Evolutionary conservation across 768 basidiomycete species (phyloP), one percentile per base, ranked within the genome.

Genomic region (Trametes gibbosa): DNA sequence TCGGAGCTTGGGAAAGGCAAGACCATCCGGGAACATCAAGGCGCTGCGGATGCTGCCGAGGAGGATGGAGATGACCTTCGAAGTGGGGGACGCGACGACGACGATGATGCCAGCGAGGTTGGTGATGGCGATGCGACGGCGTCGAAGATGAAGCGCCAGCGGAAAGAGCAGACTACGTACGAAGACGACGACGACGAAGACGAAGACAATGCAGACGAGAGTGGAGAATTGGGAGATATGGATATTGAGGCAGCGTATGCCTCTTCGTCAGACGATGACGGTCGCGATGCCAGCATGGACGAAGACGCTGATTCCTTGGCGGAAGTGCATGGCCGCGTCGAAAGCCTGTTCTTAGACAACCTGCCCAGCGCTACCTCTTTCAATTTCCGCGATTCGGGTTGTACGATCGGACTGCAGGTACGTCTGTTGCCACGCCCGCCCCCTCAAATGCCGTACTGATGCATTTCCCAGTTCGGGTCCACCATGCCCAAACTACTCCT

Each of bases 401-500:
- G 92, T 69, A 84, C 81, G 45, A 90, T 98, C 70, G 83, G 87
- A 58, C 81, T 99, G 16, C 86, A 94, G 79, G 96, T 95, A 68
- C 66, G 87, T 73, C 23, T 50, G 53, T 21, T 53, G 21, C 13
- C 32, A 2, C 21, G n/a, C 14, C 7, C 9, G 25, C 17, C n/a
- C n/a, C n/a, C 50, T 25, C 40, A 45, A 35, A 42, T 24, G 45
- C 42, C 55, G 40, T 32, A 47, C 46, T 56, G 42, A 58, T 59
- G 42, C 35, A 2, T 10, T 50, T 3, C 43, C 49, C 50, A 98
- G 94, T 95, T 98, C 76, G 77, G 82, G 12, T 83, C 89, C 43
- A 85, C 91, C 66, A 87, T 94, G 70, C 95, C 95, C 12, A 98
- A 98, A 73, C 80, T 99, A 34, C 79, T 99, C 21, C 81, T 99